These are phyloP conservation scores for Solanum lycopersicoides DNA, from an alignment of 257 asterid species.

Conservation along the genomic window DNA sequence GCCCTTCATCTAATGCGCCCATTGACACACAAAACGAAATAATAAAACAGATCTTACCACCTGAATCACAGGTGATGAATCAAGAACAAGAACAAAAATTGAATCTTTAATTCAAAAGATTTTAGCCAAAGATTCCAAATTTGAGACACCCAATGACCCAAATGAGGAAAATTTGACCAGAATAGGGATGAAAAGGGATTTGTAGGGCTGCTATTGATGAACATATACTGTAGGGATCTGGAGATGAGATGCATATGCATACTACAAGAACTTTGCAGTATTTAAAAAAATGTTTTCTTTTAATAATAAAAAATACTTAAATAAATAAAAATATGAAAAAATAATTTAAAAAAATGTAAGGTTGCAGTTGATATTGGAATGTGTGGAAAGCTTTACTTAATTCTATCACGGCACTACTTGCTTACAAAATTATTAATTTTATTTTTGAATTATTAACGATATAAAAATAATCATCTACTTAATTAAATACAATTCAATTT, in stretches of 20 bases:
- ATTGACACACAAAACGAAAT: conserved; percentile 23
- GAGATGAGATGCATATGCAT: conserved; percentile 8
- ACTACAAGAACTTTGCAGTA: conserved; percentile 1
- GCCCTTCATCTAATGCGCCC: conserved; percentile 89
- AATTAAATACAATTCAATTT: accelerated
- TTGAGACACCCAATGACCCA: conserved; percentile 14
- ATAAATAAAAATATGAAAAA: background rate
- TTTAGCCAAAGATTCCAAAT: conserved; percentile 28
- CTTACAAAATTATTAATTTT: too few species aligned
- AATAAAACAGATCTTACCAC: background rate
- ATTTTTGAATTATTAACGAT: too few species aligned
- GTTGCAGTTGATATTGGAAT: conserved; percentile 30
- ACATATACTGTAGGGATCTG: background rate
- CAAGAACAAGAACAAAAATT: background rate
- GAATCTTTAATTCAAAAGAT: background rate
- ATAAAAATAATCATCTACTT: too few species aligned
- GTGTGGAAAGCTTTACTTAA: conserved; percentile 24
- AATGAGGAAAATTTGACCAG: conserved; percentile 8
- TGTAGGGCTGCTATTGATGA: conserved; percentile 16
- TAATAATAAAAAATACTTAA: background rate
- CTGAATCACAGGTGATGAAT: background rate
- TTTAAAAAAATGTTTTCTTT: background rate
- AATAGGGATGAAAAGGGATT: background rate
- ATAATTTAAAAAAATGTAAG: conserved; percentile 15
- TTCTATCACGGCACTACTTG: background rate